These are phyloP conservation scores for Kazachstania sp. DNA, from an alignment of 1,139 yeast species.

Conservation along the genomic window DNA sequence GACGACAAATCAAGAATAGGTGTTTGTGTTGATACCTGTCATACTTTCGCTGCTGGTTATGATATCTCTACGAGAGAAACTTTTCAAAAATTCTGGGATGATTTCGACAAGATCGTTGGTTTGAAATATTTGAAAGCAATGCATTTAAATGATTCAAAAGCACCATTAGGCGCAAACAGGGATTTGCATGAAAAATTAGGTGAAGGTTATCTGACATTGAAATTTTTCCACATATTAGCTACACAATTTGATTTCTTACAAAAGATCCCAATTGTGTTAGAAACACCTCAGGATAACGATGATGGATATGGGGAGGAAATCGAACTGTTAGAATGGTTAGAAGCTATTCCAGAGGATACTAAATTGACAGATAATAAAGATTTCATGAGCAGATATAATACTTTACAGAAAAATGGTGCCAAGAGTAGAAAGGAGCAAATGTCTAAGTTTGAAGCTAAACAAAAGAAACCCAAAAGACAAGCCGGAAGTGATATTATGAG, in stretches of 20 bases:
- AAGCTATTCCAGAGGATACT: constrained; percentile 35
- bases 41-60: constrained; percentile 92
- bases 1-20: constrained; percentile 79
- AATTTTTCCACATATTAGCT: constrained; percentile 49
- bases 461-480: constrained; percentile 17
- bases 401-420: constrained; percentile 47
- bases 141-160: constrained; percentile 90
- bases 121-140: constrained; percentile 65
- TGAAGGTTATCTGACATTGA: constrained; percentile 80
- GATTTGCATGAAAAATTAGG: constrained; percentile 91
- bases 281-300: constrained; percentile 66
- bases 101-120: constrained; percentile 69
- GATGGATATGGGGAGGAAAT: constrained; percentile 77
- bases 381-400: constrained; percentile 39
- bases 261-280: constrained; percentile 74
- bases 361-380: constrained; percentile 44
- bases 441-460: constrained; percentile 33
- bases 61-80: constrained; percentile 56
- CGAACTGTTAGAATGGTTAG: constrained; percentile 38
- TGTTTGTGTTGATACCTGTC: constrained; percentile 93
- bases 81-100: constrained; percentile 60
- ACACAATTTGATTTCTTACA: constrained; percentile 55
- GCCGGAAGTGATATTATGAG: constrained; percentile 8
- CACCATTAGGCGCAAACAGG: constrained; percentile 81
- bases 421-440: constrained; percentile 45